phyloP scores from a whole-genome alignment of 768 basidiomycete species.

The Gloeophyllum trabeum region DNA sequence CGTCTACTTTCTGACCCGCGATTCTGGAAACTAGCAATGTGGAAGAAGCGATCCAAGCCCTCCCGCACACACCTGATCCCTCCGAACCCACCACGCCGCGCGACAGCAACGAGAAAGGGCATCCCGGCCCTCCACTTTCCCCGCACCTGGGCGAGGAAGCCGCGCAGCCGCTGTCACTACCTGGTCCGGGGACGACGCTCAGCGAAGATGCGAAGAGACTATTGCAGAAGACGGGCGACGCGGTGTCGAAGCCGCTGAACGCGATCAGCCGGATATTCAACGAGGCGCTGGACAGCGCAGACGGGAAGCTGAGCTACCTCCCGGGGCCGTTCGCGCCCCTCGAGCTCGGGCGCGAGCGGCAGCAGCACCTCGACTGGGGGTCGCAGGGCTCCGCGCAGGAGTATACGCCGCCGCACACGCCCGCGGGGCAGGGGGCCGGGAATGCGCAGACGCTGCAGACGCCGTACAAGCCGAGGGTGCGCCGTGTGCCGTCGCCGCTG shows the following conservation, averaged over 20 bases:
- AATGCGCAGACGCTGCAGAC: slow-evolving; percentile 31
- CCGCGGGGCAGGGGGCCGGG: slow-evolving; percentile 20
- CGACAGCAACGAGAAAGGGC: slow-evolving; percentile 6
- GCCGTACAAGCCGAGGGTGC: slow-evolving; percentile 67
- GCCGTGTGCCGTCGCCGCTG: slow-evolving; percentile 34
- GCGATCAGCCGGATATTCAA: slow-evolving; percentile 84
- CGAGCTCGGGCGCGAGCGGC: slow-evolving; percentile 45
- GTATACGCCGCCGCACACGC: slow-evolving; percentile 23
- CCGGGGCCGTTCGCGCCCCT: slow-evolving; percentile 64
- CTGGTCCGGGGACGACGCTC: slow-evolving; percentile 32
- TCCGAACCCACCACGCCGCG: slow-evolving; percentile 9
- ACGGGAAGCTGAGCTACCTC: slow-evolving; percentile 51
- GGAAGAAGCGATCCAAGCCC: slow-evolving; percentile 44
- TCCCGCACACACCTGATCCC: slow-evolving; percentile 25
- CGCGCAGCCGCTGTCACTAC: slow-evolving; percentile 64
- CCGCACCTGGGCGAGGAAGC: slow-evolving; percentile 81
- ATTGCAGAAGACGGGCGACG: slow-evolving; percentile 84
- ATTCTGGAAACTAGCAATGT: slow-evolving; percentile 36
- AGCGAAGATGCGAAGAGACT: slow-evolving; percentile 71
- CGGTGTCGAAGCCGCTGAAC: slow-evolving; percentile 82
- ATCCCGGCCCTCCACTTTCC: slow-evolving; percentile 13
- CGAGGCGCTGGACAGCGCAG: slow-evolving; percentile 66
- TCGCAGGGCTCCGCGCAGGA: slow-evolving; percentile 21
- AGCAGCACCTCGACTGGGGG: slow-evolving; percentile 24
- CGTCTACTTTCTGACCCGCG: neutral